Base-by-base conservation (phyloP, 106 monocot genomes). In the Amphibolis antarctica region DNA sequence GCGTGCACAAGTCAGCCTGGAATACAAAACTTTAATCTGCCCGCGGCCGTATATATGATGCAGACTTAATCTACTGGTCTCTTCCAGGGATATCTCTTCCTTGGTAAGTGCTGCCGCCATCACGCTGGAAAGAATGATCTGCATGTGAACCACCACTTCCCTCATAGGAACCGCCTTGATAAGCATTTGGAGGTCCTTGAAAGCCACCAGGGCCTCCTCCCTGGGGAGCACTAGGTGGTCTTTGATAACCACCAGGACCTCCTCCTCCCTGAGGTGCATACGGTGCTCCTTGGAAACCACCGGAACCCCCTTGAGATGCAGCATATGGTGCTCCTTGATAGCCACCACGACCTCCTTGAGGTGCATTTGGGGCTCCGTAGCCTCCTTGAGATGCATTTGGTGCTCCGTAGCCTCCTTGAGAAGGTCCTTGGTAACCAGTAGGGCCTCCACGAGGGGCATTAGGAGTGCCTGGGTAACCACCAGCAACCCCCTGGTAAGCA, bases 41-140 rank as follows among this genome's bases (percentile, higher is more conserved):
- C 7, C 14, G 1, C 48, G 2, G 7, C 48, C n/a, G n/a, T 4
- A 1, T 25, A 12, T 0, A 12, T 55, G 56, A 14, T 36, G 42
- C 42, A 31, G 9, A 18, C 18, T 19, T n/a, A 42, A 18, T 10
- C 21, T 46, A 63, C 26, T 47, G 46, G 12, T 63, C 63, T 46
- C 63, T 63, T 45, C 63, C 63, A 17, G 63, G 63, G 24, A 63
- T 47, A 26, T 63, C 63, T 63, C 63, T 63, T 47, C 19, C 30
- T 14, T 44, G 46, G 11, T 13, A 46, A 46, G 62, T 7, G 59
- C 29, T 55, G 21, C 60, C 30, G 42, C 60, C 30, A 42, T 11
- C 60, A 19, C 25, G 59, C n/a, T n/a, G n/a, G n/a, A n/a, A n/a
- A n/a, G n/a, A n/a, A 30, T 31, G 30, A 17, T 26, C 24, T 21